Conservation (phyloP, 805 yeast genomes). For the Zygotorulaspora florentina region DNA sequence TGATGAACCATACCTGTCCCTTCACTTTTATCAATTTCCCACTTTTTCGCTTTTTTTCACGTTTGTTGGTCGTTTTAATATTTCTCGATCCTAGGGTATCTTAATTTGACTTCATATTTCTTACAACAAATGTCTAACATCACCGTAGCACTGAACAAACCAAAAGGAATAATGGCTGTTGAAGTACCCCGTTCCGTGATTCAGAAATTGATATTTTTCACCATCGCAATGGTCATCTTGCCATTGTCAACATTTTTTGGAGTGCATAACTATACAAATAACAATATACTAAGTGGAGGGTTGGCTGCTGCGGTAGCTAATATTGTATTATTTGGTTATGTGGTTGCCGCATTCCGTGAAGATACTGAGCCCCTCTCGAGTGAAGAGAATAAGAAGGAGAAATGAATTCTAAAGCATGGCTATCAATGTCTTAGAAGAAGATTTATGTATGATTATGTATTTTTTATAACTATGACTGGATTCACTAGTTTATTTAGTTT, state of each 20-base stretch:
- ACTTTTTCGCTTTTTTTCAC: slow-evolving; percentile 1
- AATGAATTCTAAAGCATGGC: slow-evolving; percentile 6
- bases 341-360: slow-evolving; percentile 70
- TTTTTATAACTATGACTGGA: slow-evolving; percentile 5
- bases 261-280: slow-evolving; percentile 42
- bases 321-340: slow-evolving; percentile 66
- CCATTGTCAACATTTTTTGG: slow-evolving; percentile 63
- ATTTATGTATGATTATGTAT: slow-evolving; percentile 11
- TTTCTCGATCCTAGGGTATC: background rate
- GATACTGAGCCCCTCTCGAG: slow-evolving; percentile 40
- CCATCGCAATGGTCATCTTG: slow-evolving; percentile 67
- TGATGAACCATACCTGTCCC: slow-evolving; percentile 34
- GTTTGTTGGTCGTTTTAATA: background rate
- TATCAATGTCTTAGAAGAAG: background rate
- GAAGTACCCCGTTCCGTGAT: slow-evolving; percentile 51
- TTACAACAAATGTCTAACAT: background rate
- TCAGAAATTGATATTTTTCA: slow-evolving; percentile 65
- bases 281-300: slow-evolving; percentile 70
- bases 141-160: slow-evolving; percentile 1
- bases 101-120: background rate
- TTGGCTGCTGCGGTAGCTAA: slow-evolving; percentile 76
- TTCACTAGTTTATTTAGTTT: slow-evolving; percentile 19
- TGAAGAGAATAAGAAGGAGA: slow-evolving; percentile 39
- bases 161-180: slow-evolving; percentile 30
- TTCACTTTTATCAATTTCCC: background rate